Percentiles rank a stretch among this genome's conserved stretches.
phyloP scores from a whole-genome alignment of 306 rosid genomes.

The Trifolium subterraneum region DNA sequence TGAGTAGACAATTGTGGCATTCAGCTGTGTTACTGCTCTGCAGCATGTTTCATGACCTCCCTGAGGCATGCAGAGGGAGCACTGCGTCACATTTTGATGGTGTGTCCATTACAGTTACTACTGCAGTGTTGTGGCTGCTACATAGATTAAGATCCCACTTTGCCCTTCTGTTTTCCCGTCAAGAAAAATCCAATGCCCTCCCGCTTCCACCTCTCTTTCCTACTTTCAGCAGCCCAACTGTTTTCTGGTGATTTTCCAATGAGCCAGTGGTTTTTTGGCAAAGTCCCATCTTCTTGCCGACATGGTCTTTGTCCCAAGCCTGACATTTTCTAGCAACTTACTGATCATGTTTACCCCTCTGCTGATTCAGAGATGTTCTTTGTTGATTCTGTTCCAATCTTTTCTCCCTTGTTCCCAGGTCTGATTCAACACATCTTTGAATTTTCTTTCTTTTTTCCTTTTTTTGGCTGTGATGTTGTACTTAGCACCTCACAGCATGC shows the following conservation, averaged over 20 bases:
- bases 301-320: neutral
- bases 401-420: neutral
- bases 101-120: neutral
- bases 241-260: neutral
- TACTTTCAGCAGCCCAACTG: neutral
- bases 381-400: neutral
- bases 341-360: neutral
- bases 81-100: neutral
- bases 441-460: neutral
- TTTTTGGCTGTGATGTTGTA: neutral
- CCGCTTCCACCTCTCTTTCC: neutral
- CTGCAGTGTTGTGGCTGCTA: neutral
- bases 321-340: neutral
- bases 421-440: neutral
- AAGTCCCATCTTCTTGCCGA: neutral
- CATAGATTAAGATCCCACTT: conserved; percentile 5
- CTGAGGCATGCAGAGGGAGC: neutral
- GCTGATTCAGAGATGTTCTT: neutral
- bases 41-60: neutral
- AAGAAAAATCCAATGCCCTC: neutral
- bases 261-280: conserved; percentile 9
- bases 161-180: neutral
- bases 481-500: neutral
- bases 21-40: neutral
- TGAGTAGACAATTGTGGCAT: neutral